Percentiles rank a stretch among this genome's conserved stretches.
Conservation (phyloP, 78 protist genomes). For the Dictyostelium firmibasis region DNA sequence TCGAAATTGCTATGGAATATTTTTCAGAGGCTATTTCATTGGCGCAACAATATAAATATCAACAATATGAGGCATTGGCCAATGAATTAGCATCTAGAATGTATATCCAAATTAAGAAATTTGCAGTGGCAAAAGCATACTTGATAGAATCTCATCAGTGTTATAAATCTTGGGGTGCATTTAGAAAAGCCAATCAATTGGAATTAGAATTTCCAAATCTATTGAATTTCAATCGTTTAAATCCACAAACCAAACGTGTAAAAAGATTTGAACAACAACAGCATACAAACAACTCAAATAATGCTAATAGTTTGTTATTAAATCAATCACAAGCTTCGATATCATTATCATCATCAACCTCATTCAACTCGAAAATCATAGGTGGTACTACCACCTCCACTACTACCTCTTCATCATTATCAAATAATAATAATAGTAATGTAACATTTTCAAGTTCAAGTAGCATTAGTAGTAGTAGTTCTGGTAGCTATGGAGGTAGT, state of each 20-base stretch:
- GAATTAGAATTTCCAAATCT: constrained; percentile 45
- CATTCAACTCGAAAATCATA: not conserved
- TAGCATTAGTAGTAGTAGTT: not conserved
- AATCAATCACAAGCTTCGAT: not conserved
- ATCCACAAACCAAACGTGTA: not conserved
- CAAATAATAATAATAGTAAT: not conserved
- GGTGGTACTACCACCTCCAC: not conserved
- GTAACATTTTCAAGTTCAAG: not conserved
- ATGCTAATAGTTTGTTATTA: not conserved
- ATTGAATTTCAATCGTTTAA: not conserved
- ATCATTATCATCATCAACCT: not conserved
- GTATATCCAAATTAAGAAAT: constrained; percentile 20
- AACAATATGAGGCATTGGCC: constrained; percentile 33
- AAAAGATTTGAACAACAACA: not conserved
- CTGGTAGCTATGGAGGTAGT: not conserved
- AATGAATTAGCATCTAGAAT: constrained; percentile 44
- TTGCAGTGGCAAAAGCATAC: constrained; percentile 37
- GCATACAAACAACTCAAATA: not conserved
- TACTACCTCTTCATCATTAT: not conserved
- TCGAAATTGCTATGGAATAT: constrained; percentile 34
- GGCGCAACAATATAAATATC: constrained; percentile 20
- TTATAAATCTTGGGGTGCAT: constrained; percentile 55
- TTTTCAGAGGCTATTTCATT: constrained; percentile 13
- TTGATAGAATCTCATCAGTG: constrained; percentile 35
- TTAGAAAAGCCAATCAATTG: not conserved